Evolutionary conservation across 768 basidiomycete species (phyloP).

Genomic region (Lentinula guzmanii): DNA sequence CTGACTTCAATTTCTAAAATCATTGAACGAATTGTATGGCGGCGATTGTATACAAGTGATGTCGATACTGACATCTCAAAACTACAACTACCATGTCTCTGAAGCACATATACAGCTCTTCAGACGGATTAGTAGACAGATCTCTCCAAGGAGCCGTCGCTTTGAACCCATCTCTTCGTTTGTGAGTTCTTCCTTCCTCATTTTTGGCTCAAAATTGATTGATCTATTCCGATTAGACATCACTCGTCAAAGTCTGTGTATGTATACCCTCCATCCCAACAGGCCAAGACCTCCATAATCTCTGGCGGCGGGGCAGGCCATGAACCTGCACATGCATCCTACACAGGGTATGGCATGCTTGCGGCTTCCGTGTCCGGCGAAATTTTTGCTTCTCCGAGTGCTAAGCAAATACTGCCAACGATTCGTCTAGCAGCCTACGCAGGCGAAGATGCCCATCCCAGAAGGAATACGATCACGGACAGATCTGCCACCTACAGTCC

Average conservation of each 20-base stretch:
- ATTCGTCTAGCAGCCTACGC: conserved; percentile 39
- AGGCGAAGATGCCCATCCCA: conserved; percentile 13
- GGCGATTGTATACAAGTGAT: neutral
- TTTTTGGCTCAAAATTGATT: neutral
- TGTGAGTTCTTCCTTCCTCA: conserved; percentile 22
- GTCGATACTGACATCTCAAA: neutral
- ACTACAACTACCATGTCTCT: conserved; percentile 23
- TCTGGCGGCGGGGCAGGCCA: conserved; percentile 52
- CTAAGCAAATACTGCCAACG: conserved; percentile 47
- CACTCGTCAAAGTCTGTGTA: conserved; percentile 29
- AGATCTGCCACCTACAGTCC: neutral
- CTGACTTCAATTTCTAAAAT: neutral
- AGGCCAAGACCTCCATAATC: conserved; percentile 31
- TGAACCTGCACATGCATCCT: conserved; percentile 54
- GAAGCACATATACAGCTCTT: conserved; percentile 35
- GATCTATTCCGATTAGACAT: conserved; percentile 21
- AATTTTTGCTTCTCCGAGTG: conserved; percentile 57
- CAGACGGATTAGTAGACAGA: conserved; percentile 36
- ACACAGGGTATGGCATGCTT: conserved; percentile 54
- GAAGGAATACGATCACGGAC: neutral
- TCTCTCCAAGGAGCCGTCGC: conserved; percentile 35
- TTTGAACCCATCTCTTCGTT: conserved; percentile 30
- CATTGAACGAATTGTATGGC: neutral
- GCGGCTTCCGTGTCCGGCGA: conserved; percentile 53
- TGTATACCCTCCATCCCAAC: conserved; percentile 13